Percentiles rank a stretch among this genome's conserved stretches.
phyloP scores from a whole-genome alignment of 495 filamentous ascomycete genomes.

The Rostrohypoxylon terebratum region DNA sequence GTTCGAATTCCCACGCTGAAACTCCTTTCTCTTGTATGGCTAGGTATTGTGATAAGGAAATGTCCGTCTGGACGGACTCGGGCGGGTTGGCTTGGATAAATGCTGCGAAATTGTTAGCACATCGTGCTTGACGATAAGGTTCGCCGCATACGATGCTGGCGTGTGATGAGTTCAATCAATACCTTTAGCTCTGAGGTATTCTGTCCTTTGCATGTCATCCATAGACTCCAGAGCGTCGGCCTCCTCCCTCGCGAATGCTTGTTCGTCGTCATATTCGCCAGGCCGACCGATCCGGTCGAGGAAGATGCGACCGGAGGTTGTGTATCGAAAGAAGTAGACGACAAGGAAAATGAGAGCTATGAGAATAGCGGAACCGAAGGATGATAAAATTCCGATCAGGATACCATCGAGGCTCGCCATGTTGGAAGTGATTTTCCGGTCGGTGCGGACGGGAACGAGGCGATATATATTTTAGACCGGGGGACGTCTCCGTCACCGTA shows the following conservation, averaged over 20 bases:
- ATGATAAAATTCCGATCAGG: slow-evolving; percentile 94
- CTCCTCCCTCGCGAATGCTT: slow-evolving; percentile 90
- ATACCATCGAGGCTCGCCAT: slow-evolving; percentile 73
- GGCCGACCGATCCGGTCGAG: slow-evolving; percentile 93
- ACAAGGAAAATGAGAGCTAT: slow-evolving; percentile 83
- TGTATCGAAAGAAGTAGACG: slow-evolving; percentile 96
- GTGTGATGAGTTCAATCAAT: slow-evolving; percentile 40
- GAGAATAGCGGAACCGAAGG: slow-evolving; percentile 90
- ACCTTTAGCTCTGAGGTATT: slow-evolving; percentile 98
- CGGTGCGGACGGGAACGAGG: slow-evolving; percentile 19
- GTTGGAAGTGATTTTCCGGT: slow-evolving; percentile 31
- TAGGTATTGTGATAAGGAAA: slow-evolving; percentile 95
- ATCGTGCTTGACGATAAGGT: slow-evolving; percentile 18
- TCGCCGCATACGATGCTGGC: slow-evolving; percentile 4
- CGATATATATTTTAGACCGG: slow-evolving; percentile 36
- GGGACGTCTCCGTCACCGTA: slow-evolving; percentile 50
- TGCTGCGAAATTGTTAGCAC: slow-evolving; percentile 63
- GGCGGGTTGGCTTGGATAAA: slow-evolving; percentile 95
- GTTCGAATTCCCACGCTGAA: slow-evolving; percentile 98
- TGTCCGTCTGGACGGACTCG: slow-evolving; percentile 95
- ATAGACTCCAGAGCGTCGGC: slow-evolving; percentile 93
- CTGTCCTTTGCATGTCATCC: slow-evolving; percentile 90
- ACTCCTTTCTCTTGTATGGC: slow-evolving; percentile 99
- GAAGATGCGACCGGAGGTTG: slow-evolving; percentile 86
- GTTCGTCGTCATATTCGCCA: slow-evolving; percentile 97